Conservation (phyloP, 2,329 filamentous ascomycete species). For the Fusarium multiceps region DNA sequence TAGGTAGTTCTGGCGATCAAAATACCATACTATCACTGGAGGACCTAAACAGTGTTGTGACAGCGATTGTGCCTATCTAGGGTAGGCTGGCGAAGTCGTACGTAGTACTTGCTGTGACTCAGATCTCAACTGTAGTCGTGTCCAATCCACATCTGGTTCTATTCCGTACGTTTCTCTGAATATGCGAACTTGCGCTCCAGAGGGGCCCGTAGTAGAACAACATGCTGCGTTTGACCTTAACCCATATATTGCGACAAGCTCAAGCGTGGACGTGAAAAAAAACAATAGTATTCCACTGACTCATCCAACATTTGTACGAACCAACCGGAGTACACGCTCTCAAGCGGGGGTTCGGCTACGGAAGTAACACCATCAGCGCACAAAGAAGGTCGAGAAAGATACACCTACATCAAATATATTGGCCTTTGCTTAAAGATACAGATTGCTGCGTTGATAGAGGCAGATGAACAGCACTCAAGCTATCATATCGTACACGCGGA, state of each 20-base stretch:
- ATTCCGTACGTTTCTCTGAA: neutral
- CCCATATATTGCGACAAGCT: neutral
- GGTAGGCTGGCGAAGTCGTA: constrained; percentile 1
- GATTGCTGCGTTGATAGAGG: neutral
- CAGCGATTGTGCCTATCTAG: neutral
- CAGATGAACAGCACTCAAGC: neutral
- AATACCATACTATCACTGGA: neutral
- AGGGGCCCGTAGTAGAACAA: neutral
- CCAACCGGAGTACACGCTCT: constrained; percentile 2
- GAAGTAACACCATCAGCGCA: neutral
- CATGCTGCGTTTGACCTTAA: neutral
- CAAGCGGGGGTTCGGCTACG: constrained; percentile 8
- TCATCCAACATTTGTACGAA: neutral
- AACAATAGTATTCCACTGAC: constrained; percentile 1
- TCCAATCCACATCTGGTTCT: neutral
- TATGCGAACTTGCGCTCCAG: neutral
- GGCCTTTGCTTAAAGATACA: neutral
- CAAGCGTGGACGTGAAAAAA: neutral
- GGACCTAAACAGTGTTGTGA: neutral
- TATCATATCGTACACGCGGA: neutral
- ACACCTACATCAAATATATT: neutral
- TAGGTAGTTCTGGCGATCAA: neutral
- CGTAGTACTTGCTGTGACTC: neutral
- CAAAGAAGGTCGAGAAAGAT: constrained; percentile 1
- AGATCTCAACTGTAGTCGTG: neutral